phyloP scores from a whole-genome alignment of 305 asterid species.

The Solanum hybrid region DNA sequence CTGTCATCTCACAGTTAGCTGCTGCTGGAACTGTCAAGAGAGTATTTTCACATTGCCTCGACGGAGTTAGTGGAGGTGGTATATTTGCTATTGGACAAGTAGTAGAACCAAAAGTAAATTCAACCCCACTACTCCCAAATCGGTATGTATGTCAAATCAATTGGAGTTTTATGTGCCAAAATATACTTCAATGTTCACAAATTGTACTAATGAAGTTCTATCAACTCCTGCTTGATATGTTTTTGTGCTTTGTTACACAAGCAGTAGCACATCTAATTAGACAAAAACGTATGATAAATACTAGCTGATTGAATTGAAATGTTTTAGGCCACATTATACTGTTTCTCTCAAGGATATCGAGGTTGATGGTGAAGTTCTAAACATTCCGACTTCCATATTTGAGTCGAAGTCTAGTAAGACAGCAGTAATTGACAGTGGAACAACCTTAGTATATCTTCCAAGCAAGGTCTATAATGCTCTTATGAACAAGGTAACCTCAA shows the following conservation, averaged over 20 bases:
- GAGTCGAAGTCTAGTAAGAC: slow-evolving; percentile 31
- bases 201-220: background rate
- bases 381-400: slow-evolving; percentile 44
- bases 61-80: slow-evolving; percentile 72
- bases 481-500: slow-evolving; percentile 19
- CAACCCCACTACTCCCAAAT: slow-evolving; percentile 41
- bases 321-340: slow-evolving; percentile 60
- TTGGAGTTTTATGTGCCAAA: background rate
- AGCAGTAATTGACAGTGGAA: slow-evolving; percentile 69
- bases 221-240: background rate
- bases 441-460: slow-evolving; percentile 68
- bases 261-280: background rate
- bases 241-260: background rate
- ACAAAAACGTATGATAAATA: background rate
- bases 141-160: background rate
- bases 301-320: background rate
- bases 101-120: slow-evolving; percentile 49
- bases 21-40: slow-evolving; percentile 44
- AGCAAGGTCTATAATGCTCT: slow-evolving; percentile 55
- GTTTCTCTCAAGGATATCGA: slow-evolving; percentile 46
- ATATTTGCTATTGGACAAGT: slow-evolving; percentile 87
- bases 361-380: slow-evolving; percentile 47
- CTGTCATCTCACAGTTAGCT: slow-evolving; percentile 79
- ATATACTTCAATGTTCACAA: background rate
- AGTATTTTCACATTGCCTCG: slow-evolving; percentile 81